Evolutionary conservation across 495 filamentous ascomycete species (phyloP).

Genomic region (Coniosporium apollinis): DNA sequence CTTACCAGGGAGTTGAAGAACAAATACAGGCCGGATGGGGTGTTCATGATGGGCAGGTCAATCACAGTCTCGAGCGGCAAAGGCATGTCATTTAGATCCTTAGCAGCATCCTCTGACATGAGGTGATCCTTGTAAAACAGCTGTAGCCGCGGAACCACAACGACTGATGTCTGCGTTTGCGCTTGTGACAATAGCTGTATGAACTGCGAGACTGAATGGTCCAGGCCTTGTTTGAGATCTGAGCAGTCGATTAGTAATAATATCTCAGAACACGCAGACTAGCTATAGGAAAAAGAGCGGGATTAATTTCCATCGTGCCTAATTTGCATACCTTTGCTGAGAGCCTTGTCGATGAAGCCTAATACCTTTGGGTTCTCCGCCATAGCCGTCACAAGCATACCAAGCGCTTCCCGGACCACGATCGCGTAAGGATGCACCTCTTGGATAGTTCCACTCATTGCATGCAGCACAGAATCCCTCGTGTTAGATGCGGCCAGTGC

Average conservation of each 20-base stretch:
- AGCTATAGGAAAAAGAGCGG: too few relatives aligned
- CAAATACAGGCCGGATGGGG: constrained; percentile 83
- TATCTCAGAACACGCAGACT: too few relatives aligned
- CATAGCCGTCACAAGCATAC: constrained; percentile 30
- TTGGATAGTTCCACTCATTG: too few relatives aligned
- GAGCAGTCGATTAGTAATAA: too few relatives aligned
- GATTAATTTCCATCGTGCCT: constrained; percentile 33
- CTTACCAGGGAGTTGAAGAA: constrained; percentile 73
- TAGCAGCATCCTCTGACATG: constrained; percentile 31
- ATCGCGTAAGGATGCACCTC: constrained; percentile 30
- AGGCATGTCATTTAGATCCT: constrained; percentile 15
- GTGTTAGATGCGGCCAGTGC: too few relatives aligned
- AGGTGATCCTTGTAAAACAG: constrained; percentile 27
- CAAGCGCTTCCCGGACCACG: constrained; percentile 38
- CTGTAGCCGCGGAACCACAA: constrained; percentile 34
- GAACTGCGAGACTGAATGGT: too few relatives aligned
- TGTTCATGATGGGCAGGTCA: constrained; percentile 51
- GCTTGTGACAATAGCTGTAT: too few relatives aligned
- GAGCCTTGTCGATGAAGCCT: constrained; percentile 25
- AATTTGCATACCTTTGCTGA: constrained; percentile 27
- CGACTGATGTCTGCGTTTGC: constrained; percentile 31
- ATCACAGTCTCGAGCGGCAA: constrained; percentile 29
- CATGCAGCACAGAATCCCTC: too few relatives aligned
- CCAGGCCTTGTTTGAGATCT: too few relatives aligned
- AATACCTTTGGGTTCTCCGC: constrained; percentile 34